Evolutionary conservation across 78 protist species (phyloP), one percentile per base, ranked within the genome.

Genomic region (Dictyostelium purpureum): DNA sequence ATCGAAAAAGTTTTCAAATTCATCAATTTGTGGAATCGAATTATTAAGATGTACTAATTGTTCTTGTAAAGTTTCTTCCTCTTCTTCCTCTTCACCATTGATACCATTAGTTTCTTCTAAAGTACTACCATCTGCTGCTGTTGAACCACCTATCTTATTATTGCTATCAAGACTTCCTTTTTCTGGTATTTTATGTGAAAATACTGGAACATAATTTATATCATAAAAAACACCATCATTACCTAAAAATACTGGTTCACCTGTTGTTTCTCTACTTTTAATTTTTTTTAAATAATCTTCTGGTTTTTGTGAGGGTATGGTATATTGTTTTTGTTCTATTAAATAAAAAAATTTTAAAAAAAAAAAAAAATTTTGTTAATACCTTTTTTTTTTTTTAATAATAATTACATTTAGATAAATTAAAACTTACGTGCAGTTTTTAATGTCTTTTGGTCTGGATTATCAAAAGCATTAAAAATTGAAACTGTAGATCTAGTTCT

Each of bases 201-300:
- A 70, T 33, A 56, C 90, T 21, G 66, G 90, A 24, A 70, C 56
- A 82, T 82, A 82, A 56, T 82, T 67, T 33, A 82, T 82, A 82
- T 82, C 90, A 33, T 82, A 82, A 56, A 82, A 82, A 14, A 61
- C 74, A 52, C 90, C 90, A 82, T 82, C 90, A n/a, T 35, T 42
- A 18, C 69, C 47, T 59, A 82, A 69, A 56, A 70, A 82, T 38
- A 82, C 79, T 56, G 90, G 81, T 52, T 63, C 73, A 26, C 79
- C 79, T 28, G 90, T 47, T 40, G 79, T 65, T 63, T 51, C 71
- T 26, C 63, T 47, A n/a, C 19, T 4, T 67, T 54, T 82, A 37
- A 82, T 28, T 28, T 82, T 82, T 38, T 9, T 14, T 51, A 43
- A 35, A 42, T n/a, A 82, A 33, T 70, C 79, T 70, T 67, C 78